These are phyloP conservation scores for Torulaspora microellipsoides DNA, from an alignment of 805 yeast species.

Conservation along the genomic window DNA sequence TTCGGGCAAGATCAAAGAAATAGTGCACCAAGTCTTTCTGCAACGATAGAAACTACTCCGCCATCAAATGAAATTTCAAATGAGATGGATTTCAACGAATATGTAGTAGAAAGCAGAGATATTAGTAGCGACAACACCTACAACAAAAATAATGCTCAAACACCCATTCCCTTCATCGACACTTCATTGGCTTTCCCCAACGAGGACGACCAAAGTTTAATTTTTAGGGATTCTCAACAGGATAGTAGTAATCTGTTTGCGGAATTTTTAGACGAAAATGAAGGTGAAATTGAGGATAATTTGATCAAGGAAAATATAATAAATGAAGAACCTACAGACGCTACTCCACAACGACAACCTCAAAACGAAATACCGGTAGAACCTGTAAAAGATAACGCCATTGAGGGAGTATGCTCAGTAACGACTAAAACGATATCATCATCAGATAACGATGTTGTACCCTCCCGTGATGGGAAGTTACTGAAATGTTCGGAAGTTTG, in stretches of 20 bases:
- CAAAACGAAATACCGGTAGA: not conserved
- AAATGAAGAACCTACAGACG: conserved; percentile 13
- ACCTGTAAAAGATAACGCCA: conserved; percentile 1
- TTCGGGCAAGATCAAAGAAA: conserved; percentile 2
- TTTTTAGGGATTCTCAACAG: conserved; percentile 15
- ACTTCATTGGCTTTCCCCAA: conserved; percentile 31
- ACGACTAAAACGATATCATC: conserved; percentile 28
- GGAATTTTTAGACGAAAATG: conserved; percentile 17
- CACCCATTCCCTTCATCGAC: conserved; percentile 25
- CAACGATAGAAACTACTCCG: conserved; percentile 1
- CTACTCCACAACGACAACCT: not conserved
- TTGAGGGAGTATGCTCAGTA: not conserved
- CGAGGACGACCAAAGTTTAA: conserved; percentile 15
- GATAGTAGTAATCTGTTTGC: conserved; percentile 13
- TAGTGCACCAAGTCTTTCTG: not conserved
- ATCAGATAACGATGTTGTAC: conserved; percentile 47
- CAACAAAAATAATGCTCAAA: not conserved
- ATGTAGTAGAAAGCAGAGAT: not conserved
- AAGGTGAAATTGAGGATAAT: conserved; percentile 16
- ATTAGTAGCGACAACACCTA: not conserved
- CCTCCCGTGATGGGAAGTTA: conserved; percentile 56
- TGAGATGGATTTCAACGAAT: not conserved
- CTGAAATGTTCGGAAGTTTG: conserved; percentile 87
- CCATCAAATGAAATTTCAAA: not conserved
- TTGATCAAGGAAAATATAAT: conserved; percentile 9